phyloP scores from a whole-genome alignment of 2,329 filamentous ascomycete genomes.

The Ascochyta lentis region DNA sequence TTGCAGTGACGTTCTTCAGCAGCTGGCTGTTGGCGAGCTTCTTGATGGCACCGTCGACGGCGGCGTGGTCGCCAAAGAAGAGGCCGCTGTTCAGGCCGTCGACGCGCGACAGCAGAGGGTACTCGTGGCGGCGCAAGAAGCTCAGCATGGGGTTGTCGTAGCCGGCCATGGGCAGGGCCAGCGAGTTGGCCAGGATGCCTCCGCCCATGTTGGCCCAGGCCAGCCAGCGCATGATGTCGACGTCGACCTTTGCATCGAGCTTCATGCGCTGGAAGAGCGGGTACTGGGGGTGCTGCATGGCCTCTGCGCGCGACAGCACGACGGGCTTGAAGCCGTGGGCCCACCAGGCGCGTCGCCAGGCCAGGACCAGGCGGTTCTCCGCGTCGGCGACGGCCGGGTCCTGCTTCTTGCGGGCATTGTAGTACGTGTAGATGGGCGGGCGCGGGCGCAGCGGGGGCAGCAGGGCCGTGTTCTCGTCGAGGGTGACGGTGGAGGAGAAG shows the following conservation, averaged over 20 bases:
- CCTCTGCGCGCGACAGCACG: conserved; percentile 79
- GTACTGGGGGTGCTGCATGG: conserved; percentile 82
- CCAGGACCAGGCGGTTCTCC: conserved; percentile 79
- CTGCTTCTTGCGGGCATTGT: conserved; percentile 72
- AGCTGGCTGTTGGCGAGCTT: conserved; percentile 53
- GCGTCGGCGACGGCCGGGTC: conserved; percentile 70
- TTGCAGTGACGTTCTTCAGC: conserved; percentile 63
- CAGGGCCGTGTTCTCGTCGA: conserved; percentile 83
- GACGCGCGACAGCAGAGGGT: conserved; percentile 75
- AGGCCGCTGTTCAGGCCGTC: conserved; percentile 74
- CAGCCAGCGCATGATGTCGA: conserved; percentile 82
- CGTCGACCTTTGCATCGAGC: conserved; percentile 42
- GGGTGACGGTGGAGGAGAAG: conserved; percentile 79
- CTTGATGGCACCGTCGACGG: conserved; percentile 53
- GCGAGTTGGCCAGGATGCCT: conserved; percentile 78
- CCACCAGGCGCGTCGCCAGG: conserved; percentile 96
- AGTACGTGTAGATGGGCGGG: conserved; percentile 87
- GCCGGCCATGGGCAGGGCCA: conserved; percentile 83
- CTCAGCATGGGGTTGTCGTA: conserved; percentile 74
- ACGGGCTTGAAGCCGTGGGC: conserved; percentile 88
- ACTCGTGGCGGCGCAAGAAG: conserved; percentile 78
- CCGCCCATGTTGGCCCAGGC: conserved; percentile 92
- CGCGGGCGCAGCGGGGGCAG: conserved; percentile 77
- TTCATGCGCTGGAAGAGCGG: conserved; percentile 66
- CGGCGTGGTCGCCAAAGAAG: conserved; percentile 71